phyloP scores from a whole-genome alignment of 2,329 filamentous ascomycete genomes.

The Ceratocystis ficicola region DNA sequence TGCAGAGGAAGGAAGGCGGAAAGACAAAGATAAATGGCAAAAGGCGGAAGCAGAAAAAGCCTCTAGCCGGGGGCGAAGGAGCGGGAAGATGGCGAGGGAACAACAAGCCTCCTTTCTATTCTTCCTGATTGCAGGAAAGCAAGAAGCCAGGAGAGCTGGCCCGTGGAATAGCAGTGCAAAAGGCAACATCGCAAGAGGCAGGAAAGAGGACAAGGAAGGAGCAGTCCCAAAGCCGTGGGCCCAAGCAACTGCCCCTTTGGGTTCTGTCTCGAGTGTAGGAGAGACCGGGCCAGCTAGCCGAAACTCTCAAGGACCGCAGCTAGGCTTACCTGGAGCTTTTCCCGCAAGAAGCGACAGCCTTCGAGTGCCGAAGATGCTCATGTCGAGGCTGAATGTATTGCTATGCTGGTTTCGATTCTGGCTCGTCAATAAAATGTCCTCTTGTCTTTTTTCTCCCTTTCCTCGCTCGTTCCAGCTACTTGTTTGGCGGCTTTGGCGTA shows the following conservation, averaged over 20 bases:
- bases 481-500: not conserved
- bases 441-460: not conserved
- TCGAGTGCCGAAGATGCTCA: slow-evolving; percentile 7
- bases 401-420: not conserved
- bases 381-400: not conserved
- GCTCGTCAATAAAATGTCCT: not conserved
- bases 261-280: not conserved
- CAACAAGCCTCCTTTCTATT: not conserved
- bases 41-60: not conserved
- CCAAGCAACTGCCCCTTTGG: not conserved
- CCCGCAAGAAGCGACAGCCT: slow-evolving; percentile 8
- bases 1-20: too few relatives aligned
- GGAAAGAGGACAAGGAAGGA: not conserved
- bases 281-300: not conserved
- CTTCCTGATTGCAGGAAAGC: not conserved
- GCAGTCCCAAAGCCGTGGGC: not conserved
- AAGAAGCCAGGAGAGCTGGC: too few relatives aligned
- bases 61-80: not conserved
- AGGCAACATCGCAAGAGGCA: not conserved
- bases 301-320: not conserved
- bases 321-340: slow-evolving; percentile 3
- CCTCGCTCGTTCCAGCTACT: not conserved
- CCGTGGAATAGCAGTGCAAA: not conserved
- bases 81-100: not conserved
- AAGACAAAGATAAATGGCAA: slow-evolving; percentile 11